These are phyloP conservation scores for Ophiocytium majus DNA, from an alignment of 352 stramenopile species.

Conservation along the genomic window DNA sequence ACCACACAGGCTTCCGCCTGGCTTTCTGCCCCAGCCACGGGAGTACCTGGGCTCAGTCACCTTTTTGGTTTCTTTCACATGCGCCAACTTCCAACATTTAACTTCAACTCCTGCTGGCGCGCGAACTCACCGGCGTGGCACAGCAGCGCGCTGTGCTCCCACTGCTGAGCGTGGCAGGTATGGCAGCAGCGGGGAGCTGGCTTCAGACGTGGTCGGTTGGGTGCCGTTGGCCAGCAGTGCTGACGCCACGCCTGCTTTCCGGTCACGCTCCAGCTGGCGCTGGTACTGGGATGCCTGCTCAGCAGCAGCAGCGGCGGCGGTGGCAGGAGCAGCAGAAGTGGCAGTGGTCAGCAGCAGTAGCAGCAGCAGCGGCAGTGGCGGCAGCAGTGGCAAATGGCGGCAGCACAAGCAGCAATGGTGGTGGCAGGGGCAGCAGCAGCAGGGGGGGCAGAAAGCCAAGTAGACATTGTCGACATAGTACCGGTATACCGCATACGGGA, in stretches of 20 bases:
- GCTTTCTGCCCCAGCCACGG: too few species aligned
- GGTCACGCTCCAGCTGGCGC: background rate
- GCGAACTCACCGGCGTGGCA: background rate
- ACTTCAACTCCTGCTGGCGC: too few species aligned
- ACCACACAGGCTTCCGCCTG: too few species aligned
- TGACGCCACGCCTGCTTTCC: background rate
- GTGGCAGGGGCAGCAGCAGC: too few species aligned
- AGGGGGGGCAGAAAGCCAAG: background rate
- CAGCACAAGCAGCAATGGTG: too few species aligned
- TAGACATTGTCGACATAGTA: background rate
- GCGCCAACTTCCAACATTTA: too few species aligned
- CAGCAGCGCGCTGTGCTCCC: background rate
- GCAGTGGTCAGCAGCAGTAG: too few species aligned
- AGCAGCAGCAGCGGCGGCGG: background rate
- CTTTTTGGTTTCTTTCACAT: too few species aligned
- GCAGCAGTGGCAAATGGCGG: too few species aligned
- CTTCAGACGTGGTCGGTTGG: background rate
- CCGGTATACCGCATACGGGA: background rate
- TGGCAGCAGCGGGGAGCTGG: background rate
- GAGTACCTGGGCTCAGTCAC: too few species aligned
- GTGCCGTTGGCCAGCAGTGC: background rate
- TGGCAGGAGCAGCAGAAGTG: too few species aligned
- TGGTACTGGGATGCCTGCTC: background rate
- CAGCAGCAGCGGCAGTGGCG: too few species aligned
- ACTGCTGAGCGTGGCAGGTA: background rate